These are phyloP conservation scores for Hypoxylon fragiforme DNA, from an alignment of 495 filamentous ascomycete genomes.

Conservation along the genomic window DNA sequence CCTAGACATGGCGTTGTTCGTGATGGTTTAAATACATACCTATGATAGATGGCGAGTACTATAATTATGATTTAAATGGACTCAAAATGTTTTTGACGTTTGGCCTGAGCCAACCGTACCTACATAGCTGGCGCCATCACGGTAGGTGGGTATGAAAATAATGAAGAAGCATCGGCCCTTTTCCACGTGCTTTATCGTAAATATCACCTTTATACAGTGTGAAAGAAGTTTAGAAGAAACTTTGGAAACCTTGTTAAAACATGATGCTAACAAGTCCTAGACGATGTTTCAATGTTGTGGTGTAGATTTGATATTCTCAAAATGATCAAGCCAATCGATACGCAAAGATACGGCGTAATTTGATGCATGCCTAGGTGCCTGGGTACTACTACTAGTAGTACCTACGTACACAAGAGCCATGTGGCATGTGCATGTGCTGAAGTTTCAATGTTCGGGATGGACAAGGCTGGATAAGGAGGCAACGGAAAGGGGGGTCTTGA, in stretches of 20 bases:
- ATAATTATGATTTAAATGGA: background rate
- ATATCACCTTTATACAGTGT: no score
- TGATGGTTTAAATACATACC: background rate
- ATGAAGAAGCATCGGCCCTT: no score
- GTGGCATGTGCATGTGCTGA: conserved; percentile 22
- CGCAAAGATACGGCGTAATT: background rate
- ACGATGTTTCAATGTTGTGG: no score
- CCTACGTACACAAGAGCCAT: conserved; percentile 7
- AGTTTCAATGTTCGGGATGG: background rate
- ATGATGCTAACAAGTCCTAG: no score
- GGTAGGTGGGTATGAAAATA: no score
- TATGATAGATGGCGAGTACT: no score
- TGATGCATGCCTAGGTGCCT: no score
- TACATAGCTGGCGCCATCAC: background rate
- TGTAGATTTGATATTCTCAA: no score
- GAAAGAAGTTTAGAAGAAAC: no score
- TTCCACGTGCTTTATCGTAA: no score
- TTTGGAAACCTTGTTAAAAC: no score
- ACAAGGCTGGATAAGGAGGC: conserved; percentile 22
- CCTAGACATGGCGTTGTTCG: background rate
- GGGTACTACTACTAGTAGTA: background rate
- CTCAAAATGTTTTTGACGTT: background rate
- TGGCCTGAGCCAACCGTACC: background rate
- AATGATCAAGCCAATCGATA: background rate
- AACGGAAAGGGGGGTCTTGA: conserved; percentile 4